phyloP scores from a whole-genome alignment of 441 rosid species.

The Erodium trifolium region DNA sequence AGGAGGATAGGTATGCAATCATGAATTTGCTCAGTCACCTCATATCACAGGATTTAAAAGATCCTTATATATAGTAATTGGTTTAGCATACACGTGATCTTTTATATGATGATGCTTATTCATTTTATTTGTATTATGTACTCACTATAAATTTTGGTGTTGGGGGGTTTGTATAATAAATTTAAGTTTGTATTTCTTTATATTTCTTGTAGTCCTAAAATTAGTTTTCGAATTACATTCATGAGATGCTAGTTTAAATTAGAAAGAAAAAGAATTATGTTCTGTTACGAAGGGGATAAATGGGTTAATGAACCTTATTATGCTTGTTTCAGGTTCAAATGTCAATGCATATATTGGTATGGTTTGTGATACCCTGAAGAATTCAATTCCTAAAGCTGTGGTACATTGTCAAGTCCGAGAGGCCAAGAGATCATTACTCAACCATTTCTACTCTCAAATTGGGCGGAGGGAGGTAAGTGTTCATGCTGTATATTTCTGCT shows the following conservation, averaged over 20 bases:
- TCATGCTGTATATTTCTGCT: neutral
- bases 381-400: slow-evolving; percentile 93
- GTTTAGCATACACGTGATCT: neutral
- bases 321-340: slow-evolving; percentile 61
- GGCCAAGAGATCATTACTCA: slow-evolving; percentile 85
- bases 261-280: neutral
- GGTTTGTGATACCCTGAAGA: slow-evolving; percentile 85
- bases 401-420: slow-evolving; percentile 93
- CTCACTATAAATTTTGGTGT: neutral
- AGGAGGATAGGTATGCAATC: slow-evolving; percentile 64
- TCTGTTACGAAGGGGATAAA: neutral
- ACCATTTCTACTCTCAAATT: slow-evolving; percentile 73
- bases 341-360: slow-evolving; percentile 77
- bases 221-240: too few species aligned
- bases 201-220: too few species aligned
- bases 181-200: neutral
- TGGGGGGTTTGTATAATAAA: neutral
- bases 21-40: slow-evolving; percentile 1
- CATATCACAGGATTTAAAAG: neutral
- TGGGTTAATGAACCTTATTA: neutral
- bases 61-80: neutral
- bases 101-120: neutral
- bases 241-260: too few species aligned
- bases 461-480: slow-evolving; percentile 85
- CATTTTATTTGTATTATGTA: neutral